Percentiles rank a stretch among this genome's conserved stretches.
These are phyloP conservation scores for Mentha longifolia DNA, from an alignment of 257 asterid genomes.

Conservation along the genomic window DNA sequence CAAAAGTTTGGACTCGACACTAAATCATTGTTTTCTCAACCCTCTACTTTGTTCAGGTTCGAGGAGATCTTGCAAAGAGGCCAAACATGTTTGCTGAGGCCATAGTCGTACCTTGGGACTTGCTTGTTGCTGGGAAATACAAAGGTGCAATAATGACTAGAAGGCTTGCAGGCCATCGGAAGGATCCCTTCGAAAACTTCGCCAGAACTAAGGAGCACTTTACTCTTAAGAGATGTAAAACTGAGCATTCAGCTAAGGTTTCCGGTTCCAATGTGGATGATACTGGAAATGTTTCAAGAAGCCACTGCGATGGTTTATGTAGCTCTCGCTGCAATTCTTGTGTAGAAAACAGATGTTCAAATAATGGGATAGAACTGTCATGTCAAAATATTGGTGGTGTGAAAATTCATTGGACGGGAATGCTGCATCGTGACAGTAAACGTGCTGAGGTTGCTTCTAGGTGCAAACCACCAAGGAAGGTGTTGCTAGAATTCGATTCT, in stretches of 20 bases:
- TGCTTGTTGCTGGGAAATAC: conserved; percentile 57
- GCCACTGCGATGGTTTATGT: conserved; percentile 31
- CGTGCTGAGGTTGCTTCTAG: conserved; percentile 41
- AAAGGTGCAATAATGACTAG: conserved; percentile 35
- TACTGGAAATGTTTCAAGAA: conserved; percentile 34
- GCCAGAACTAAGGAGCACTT: conserved; percentile 27
- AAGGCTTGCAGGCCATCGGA: conserved; percentile 37
- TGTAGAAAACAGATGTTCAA: conserved; percentile 27
- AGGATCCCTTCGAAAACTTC: conserved; percentile 33
- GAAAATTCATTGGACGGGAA: conserved; percentile 44
- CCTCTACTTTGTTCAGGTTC: conserved; percentile 49
- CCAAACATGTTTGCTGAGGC: conserved; percentile 74
- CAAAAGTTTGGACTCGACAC: conserved; percentile 19
- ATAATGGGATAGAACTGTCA: conserved; percentile 44
- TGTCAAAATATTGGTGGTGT: conserved; percentile 52
- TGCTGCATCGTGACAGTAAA: conserved; percentile 47
- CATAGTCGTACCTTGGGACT: conserved; percentile 78
- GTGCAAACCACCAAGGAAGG: conserved; percentile 46
- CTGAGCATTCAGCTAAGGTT: conserved; percentile 38
- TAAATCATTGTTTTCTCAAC: conserved; percentile 11
- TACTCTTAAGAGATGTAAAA: conserved; percentile 57
- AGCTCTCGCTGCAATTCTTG: conserved; percentile 28
- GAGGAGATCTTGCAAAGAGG: conserved; percentile 55
- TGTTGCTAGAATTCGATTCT: conserved; percentile 67
- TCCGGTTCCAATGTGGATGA: conserved; percentile 33